Evolutionary conservation across 805 yeast genomes (phyloP).

Genomic region (Lipomyces japonicus): DNA sequence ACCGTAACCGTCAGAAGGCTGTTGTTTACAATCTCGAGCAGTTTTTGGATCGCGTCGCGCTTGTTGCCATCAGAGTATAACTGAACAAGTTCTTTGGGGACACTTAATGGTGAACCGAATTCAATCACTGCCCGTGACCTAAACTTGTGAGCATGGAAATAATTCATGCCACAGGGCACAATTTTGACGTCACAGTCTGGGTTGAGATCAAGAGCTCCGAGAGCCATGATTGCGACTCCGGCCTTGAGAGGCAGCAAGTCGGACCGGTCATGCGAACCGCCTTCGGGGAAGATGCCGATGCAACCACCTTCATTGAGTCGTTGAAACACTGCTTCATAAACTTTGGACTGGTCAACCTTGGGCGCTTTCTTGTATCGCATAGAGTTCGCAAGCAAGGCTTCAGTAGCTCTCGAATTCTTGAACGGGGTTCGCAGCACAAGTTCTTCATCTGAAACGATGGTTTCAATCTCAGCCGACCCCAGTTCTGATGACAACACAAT

Average conservation of each 20-base stretch:
- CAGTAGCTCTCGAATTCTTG: constrained; percentile 47
- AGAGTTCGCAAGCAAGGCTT: constrained; percentile 46
- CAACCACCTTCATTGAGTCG: constrained; percentile 78
- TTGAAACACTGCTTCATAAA: constrained; percentile 78
- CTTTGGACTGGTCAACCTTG: constrained; percentile 79
- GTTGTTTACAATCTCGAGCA: constrained; percentile 65
- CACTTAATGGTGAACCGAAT: constrained; percentile 82
- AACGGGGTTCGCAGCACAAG: constrained; percentile 67
- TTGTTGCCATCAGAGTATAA: constrained; percentile 59
- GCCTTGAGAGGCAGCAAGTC: constrained; percentile 90
- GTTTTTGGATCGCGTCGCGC: constrained; percentile 67
- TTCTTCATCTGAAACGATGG: constrained; percentile 69
- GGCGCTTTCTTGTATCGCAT: constrained; percentile 67
- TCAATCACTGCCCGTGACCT: constrained; percentile 93
- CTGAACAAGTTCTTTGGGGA: constrained; percentile 56
- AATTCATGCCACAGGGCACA: constrained; percentile 97
- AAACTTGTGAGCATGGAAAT: constrained; percentile 92
- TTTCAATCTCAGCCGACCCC: constrained; percentile 69
- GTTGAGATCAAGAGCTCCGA: constrained; percentile 82
- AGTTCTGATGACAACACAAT: constrained; percentile 71
- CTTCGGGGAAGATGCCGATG: constrained; percentile 94
- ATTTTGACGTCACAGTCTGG: constrained; percentile 76
- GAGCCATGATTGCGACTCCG: constrained; percentile 97
- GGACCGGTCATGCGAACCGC: constrained; percentile 95
- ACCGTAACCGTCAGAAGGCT: constrained; percentile 83